Conservation (phyloP, 108 stramenopile genomes). For the Pseudonitzschia multiseries region DNA sequence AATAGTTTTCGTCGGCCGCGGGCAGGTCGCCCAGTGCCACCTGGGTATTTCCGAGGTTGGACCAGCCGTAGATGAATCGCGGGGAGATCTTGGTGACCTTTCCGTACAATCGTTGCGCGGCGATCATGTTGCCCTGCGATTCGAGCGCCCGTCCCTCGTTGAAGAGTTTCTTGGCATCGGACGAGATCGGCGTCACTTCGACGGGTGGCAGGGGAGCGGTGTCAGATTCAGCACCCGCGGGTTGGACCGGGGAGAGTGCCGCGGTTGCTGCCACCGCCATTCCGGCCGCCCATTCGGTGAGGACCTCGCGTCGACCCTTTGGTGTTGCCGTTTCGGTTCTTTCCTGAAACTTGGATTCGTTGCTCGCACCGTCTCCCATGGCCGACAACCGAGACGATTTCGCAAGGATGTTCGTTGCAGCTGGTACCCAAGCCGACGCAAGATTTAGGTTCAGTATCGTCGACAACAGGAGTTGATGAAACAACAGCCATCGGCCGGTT, state of each 20-base stretch:
- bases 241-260: not conserved
- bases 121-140: slow-evolving; percentile 70
- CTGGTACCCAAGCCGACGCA: too few relatives aligned
- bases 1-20: slow-evolving; percentile 65
- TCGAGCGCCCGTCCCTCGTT: slow-evolving; percentile 78
- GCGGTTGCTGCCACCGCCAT: slow-evolving; percentile 2
- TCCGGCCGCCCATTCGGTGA: not conserved
- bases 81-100: slow-evolving; percentile 81
- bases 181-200: slow-evolving; percentile 2
- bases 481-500: too few relatives aligned
- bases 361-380: not conserved
- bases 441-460: too few relatives aligned
- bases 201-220: not conserved
- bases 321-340: not conserved
- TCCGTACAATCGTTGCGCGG: slow-evolving; percentile 73
- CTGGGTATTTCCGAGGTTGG: slow-evolving; percentile 76
- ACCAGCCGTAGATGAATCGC: slow-evolving; percentile 80
- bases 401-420: too few relatives aligned
- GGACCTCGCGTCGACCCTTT: not conserved
- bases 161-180: slow-evolving; percentile 45
- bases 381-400: too few relatives aligned
- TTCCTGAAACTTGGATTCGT: too few relatives aligned
- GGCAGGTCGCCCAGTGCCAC: slow-evolving; percentile 65
- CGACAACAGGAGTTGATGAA: too few relatives aligned
- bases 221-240: not conserved